phyloP scores from a whole-genome alignment of 1,284 basidiomycete species.

The Sanghuangporus baumii region DNA sequence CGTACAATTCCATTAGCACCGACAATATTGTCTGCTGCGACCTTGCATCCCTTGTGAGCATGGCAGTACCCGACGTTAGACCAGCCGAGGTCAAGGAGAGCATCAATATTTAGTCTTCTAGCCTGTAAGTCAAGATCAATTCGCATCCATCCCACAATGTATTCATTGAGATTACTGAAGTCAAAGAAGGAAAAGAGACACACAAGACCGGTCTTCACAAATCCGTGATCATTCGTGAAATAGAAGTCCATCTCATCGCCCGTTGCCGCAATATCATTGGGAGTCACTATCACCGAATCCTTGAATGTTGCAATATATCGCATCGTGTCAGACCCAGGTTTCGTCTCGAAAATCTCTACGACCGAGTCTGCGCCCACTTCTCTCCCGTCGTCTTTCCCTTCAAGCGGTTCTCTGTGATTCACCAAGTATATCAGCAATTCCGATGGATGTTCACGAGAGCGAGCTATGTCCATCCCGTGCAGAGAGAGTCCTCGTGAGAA shows the following conservation, averaged over 20 bases:
- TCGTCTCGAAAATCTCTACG: conserved; percentile 65
- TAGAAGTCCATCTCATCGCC: conserved; percentile 56
- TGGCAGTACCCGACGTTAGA: conserved; percentile 58
- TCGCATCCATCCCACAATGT: neutral
- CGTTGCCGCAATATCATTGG: conserved; percentile 65
- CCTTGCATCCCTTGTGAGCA: conserved; percentile 50
- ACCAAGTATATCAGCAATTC: conserved; percentile 60
- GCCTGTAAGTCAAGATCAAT: neutral
- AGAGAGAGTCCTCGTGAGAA: conserved; percentile 44
- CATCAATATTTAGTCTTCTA: neutral
- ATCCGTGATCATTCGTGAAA: conserved; percentile 60
- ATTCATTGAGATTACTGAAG: neutral
- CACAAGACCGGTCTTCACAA: conserved; percentile 48
- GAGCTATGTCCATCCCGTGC: conserved; percentile 71
- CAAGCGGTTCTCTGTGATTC: conserved; percentile 53
- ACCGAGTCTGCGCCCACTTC: conserved; percentile 63
- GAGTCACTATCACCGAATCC: conserved; percentile 53
- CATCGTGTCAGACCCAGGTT: conserved; percentile 38
- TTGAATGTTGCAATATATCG: conserved; percentile 54
- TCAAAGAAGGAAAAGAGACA: conserved; percentile 21
- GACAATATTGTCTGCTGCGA: conserved; percentile 39
- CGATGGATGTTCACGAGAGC: conserved; percentile 41
- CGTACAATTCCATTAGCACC: conserved; percentile 53
- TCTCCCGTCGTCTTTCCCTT: conserved; percentile 27
- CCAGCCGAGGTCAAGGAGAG: conserved; percentile 15